Evolutionary conservation across 1,139 yeast species (phyloP).

Genomic region (Hansenula sp.): DNA sequence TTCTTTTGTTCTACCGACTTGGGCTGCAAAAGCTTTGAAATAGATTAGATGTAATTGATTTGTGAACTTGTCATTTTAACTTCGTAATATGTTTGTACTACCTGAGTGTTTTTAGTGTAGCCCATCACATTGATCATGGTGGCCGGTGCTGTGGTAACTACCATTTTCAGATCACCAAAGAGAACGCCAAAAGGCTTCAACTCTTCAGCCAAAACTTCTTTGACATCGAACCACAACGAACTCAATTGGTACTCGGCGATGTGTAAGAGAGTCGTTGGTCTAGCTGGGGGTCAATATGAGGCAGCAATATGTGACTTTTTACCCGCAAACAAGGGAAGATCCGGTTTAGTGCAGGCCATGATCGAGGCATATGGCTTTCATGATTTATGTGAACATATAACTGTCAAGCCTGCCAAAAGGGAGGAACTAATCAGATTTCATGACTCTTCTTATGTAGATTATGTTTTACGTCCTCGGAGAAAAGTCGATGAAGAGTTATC

Average conservation of each 20-base stretch:
- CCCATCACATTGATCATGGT: no score
- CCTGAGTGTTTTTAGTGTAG: no score
- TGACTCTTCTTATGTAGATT: conserved; percentile 33
- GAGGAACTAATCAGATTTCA: conserved; percentile 37
- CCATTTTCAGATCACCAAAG: no score
- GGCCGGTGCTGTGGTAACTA: no score
- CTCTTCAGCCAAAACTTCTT: no score
- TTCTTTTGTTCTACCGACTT: conserved; percentile 82
- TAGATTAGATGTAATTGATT: conserved; percentile 1
- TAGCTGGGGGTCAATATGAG: conserved; percentile 18
- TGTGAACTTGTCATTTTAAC: no score
- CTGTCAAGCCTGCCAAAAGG: conserved; percentile 24
- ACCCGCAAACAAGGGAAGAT: conserved; percentile 52
- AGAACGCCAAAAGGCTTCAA: no score
- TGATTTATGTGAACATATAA: conserved; percentile 24
- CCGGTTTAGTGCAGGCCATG: conserved; percentile 40
- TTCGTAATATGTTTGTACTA: no score
- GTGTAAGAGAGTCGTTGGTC: conserved; percentile 10
- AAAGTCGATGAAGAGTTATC: conserved; percentile 4
- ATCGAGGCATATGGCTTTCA: conserved; percentile 40
- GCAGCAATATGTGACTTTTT: conserved; percentile 37
- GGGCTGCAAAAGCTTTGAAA: conserved; percentile 54
- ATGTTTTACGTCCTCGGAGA: conserved; percentile 28
- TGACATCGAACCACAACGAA: no score
- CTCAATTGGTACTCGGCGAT: not conserved